These are phyloP conservation scores for Linnemannia schmuckeri DNA, from an alignment of 192 early-diverging fungal species.

Conservation along the genomic window DNA sequence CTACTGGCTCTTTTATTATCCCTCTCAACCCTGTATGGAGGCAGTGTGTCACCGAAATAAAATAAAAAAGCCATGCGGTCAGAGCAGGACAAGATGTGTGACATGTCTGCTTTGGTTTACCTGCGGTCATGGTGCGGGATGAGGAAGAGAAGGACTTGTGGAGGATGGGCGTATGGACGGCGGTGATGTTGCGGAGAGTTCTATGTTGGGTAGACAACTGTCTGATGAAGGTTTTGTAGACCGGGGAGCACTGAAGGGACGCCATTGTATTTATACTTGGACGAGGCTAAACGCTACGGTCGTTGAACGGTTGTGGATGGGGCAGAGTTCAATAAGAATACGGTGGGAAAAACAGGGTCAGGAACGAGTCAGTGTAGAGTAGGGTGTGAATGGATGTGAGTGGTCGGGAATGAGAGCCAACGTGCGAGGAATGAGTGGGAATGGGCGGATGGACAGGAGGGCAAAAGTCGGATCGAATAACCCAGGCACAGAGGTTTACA, in stretches of 20 bases:
- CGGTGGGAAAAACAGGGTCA: constrained; percentile 2
- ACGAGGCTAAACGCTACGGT: not conserved
- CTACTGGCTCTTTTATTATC: not conserved
- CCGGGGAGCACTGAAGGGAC: constrained; percentile 40
- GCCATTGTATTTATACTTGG: constrained; percentile 45
- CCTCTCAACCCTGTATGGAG: too few species aligned
- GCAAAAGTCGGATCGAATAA: not conserved
- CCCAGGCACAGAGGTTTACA: not conserved
- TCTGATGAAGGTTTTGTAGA: constrained; percentile 28
- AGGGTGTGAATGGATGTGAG: not conserved
- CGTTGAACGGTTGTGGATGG: not conserved
- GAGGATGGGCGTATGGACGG: not conserved
- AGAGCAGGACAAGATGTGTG: not conserved
- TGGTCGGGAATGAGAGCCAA: not conserved
- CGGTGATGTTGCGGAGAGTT: constrained; percentile 20
- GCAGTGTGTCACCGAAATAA: not conserved
- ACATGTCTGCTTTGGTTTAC: not conserved
- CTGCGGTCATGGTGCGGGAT: constrained; percentile 33
- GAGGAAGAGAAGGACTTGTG: constrained; percentile 34
- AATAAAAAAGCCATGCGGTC: not conserved
- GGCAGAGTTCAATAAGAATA: not conserved
- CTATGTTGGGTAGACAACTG: constrained; percentile 23
- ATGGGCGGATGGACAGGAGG: constrained; percentile 7
- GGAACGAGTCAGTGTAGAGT: not conserved
- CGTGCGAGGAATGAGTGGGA: not conserved